phyloP scores from a whole-genome alignment of 2,329 filamentous ascomycete species.

The Lithohypha guttulata region DNA sequence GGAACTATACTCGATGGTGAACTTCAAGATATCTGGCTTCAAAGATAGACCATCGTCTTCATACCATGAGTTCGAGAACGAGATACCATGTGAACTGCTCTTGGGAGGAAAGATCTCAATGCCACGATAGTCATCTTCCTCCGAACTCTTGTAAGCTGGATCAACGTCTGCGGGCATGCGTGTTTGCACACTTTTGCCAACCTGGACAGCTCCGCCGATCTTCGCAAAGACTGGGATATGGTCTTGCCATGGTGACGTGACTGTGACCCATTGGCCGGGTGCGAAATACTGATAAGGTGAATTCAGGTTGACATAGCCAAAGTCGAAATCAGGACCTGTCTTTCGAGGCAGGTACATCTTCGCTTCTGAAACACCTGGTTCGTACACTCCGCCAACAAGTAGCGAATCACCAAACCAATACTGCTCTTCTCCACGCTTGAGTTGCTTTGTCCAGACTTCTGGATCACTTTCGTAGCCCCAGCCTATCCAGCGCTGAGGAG shows the following conservation, averaged over 20 bases:
- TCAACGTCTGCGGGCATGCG: slow-evolving; percentile 40
- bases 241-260: slow-evolving; percentile 39
- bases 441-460: slow-evolving; percentile 51
- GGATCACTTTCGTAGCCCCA: slow-evolving; percentile 61
- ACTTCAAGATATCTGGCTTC: slow-evolving; percentile 31
- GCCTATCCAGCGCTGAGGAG: slow-evolving; percentile 61
- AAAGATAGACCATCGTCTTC: slow-evolving; percentile 49
- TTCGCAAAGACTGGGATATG: slow-evolving; percentile 47
- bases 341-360: slow-evolving; percentile 52
- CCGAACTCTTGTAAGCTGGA: slow-evolving; percentile 34
- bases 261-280: slow-evolving; percentile 44
- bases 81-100: slow-evolving; percentile 29
- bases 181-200: slow-evolving; percentile 43
- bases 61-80: slow-evolving; percentile 38
- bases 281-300: slow-evolving; percentile 48
- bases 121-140: slow-evolving; percentile 45
- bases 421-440: slow-evolving; percentile 57
- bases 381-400: slow-evolving; percentile 57
- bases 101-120: slow-evolving; percentile 48
- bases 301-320: slow-evolving; percentile 54
- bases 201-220: slow-evolving; percentile 43
- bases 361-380: slow-evolving; percentile 44
- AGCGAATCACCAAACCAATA: slow-evolving; percentile 62
- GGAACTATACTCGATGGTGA: slow-evolving; percentile 35
- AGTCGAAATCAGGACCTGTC: slow-evolving; percentile 32